phyloP scores from a whole-genome alignment of 176 grass and related monocot species.

The Aegilops bicornis region DNA sequence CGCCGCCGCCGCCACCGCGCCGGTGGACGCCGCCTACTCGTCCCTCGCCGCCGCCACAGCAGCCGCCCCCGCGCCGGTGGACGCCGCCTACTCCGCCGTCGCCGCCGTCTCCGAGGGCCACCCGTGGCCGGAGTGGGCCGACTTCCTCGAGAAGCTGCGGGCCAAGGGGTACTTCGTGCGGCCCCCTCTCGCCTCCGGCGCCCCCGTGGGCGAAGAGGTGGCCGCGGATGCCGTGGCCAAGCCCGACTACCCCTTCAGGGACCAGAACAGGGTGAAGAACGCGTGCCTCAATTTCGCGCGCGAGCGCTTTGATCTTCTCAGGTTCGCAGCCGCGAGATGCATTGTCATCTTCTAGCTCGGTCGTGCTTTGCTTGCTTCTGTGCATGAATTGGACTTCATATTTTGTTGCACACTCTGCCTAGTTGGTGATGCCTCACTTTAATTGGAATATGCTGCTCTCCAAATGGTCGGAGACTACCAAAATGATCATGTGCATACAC shows the following conservation, averaged over 20 bases:
- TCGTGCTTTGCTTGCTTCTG: neutral
- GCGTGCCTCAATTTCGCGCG: slow-evolving; percentile 90
- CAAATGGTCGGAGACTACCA: neutral
- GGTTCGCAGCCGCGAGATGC: slow-evolving; percentile 31
- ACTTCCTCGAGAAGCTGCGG: slow-evolving; percentile 73
- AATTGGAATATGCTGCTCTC: neutral
- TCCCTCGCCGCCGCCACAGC: neutral
- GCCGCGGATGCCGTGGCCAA: neutral
- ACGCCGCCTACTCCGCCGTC: neutral
- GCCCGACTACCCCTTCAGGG: slow-evolving; percentile 21
- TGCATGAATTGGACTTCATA: neutral
- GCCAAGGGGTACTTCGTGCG: slow-evolving; percentile 74
- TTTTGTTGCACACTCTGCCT: neutral
- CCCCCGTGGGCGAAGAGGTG: slow-evolving; percentile 19
- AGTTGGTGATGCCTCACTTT: neutral
- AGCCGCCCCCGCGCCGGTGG: neutral
- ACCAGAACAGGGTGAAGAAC: slow-evolving; percentile 76
- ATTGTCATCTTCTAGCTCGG: neutral
- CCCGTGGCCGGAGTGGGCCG: slow-evolving; percentile 88
- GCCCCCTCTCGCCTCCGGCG: neutral
- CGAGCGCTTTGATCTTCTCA: slow-evolving; percentile 79
- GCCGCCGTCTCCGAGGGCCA: slow-evolving; percentile 14
- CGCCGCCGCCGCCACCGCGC: neutral
- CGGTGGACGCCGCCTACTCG: neutral
- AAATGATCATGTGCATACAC: neutral